phyloP scores from a whole-genome alignment of 345 rosid species.

The Alliaria petiolata region DNA sequence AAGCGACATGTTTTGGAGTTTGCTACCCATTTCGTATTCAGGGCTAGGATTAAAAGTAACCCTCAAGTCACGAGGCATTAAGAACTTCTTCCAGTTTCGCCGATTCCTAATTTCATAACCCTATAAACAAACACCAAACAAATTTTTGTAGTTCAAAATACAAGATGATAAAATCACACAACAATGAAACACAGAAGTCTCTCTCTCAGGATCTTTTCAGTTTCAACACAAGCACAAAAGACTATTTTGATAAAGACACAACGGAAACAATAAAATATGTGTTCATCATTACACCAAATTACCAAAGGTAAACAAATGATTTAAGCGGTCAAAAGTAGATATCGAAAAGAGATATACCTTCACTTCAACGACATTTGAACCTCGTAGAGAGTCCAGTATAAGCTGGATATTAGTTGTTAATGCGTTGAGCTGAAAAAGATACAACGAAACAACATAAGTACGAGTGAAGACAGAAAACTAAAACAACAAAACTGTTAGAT shows the following conservation, averaged over 20 bases:
- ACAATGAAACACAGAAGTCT: neutral
- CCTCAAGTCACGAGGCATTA: conserved; percentile 41
- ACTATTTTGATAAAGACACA: neutral
- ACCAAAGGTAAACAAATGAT: neutral
- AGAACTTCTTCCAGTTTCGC: conserved; percentile 51
- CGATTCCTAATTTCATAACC: conserved; percentile 57
- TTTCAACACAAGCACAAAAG: neutral
- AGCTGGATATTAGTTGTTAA: conserved; percentile 50
- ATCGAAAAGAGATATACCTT: conserved; percentile 42
- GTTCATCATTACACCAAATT: neutral
- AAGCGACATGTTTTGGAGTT: neutral
- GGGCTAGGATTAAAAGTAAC: conserved; percentile 30
- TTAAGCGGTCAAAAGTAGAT: neutral
- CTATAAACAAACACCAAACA: conserved; percentile 30
- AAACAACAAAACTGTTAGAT: neutral
- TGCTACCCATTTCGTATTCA: neutral
- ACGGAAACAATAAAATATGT: neutral
- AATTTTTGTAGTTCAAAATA: neutral
- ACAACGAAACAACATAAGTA: neutral
- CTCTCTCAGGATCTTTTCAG: neutral
- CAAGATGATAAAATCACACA: neutral
- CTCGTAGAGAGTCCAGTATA: conserved; percentile 52
- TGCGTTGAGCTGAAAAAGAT: conserved; percentile 41
- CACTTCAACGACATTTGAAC: conserved; percentile 52
- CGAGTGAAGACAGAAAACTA: no score